Base-by-base conservation (phyloP, 495 filamentous ascomycete genomes). In the Xylaria intraflava region DNA sequence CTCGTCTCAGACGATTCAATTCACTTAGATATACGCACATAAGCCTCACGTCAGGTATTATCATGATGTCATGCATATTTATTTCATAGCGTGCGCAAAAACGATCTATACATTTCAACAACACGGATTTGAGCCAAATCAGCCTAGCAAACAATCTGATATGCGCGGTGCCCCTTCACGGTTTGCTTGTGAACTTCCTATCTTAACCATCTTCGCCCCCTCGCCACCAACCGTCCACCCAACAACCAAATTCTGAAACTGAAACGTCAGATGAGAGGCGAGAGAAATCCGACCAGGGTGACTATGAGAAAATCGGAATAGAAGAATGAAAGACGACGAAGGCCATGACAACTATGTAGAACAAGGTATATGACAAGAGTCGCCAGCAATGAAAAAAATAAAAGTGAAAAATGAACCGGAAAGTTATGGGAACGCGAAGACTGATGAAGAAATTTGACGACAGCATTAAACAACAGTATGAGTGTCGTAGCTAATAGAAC, bases 401-500 rank as follows among this genome's bases (percentile, higher is more conserved):
- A 58, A 16, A 29, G 24, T 43, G 53, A 57, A 65, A 65, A 41
- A 62, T 19, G 46, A 62, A 56, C 56, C 17, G 53, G 46, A 51
- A 44, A 62, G 1, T 27, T 46, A 35, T 31, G 43, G 44, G 9
- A 46, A 23, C 24, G 16, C 35, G 11, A 23, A 16, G 51, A 43
- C 42, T 36, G 56, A 6, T 35, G 31, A 12, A 12, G 17, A 56
- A 50, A 51, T 46, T 42, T 47, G 55, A 54, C 49, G 68, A 65
- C 61, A 62, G 62, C 50, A 73, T 70, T 71, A 70, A 68, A 66
- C 58, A 69, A 65, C 45, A 65, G 62, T 76, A 76, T 57, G 61
- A 65, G 60, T 59, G 68, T 67, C 68, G 70, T 73, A 73, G 73
- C 70, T 75, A 76, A 74, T 73, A 72, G 69, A 65, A 77, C 73